Base-by-base conservation (phyloP, 2,329 filamentous ascomycete species). In the Parastagonospora nodorum region DNA sequence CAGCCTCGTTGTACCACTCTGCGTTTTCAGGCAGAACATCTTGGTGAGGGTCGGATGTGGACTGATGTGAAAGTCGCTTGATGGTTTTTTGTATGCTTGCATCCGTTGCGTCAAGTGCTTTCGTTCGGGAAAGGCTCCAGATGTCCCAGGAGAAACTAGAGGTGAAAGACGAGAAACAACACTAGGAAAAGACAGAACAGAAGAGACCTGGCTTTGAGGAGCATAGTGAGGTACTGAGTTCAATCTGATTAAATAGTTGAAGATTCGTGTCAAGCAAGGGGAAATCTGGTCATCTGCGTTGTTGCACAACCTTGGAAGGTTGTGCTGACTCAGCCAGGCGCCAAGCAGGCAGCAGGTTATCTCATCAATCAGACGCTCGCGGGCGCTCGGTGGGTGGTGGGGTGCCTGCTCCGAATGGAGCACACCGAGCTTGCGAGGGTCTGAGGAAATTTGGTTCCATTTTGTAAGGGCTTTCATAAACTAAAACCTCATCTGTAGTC, bases 41-140 rank as follows among this genome's bases (percentile, higher is more conserved):
- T 30, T 37, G 39, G 8, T 31, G 24, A 27, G 35, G 31, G 24
- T 49, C 39, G 28, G 46, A 43, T 16, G 39, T 16, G 12, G 39
- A 9, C 15, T 43, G 46, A 16, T 49, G 40, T 11, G 46, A 42
- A 5, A 49, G 29, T 8, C 31, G 30, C 29, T 41, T 41, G 12
- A 15, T 9, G 3, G n/a, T 12, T 29, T 11, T 28, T 33, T 40
- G 29, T 41, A 41, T n/a, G 39, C 39, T 42, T 31, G 24, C 27
- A 14, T 15, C 24, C 16, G 14, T 6, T 24, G 10, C 10, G 8
- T 6, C 11, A 32, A 31, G 12, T 16, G 27, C 11, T 33, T 24
- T 2, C 2, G 16, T 5, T 41, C 37, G 45, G 5, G 36, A 36
- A 19, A 33, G 36, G 15, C 12, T 27, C 27, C 29, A 40, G 15